Percentiles rank a stretch among this genome's conserved stretches.
Evolutionary conservation across 768 basidiomycete species (phyloP).

Genomic region (Leucocoprinus sp.): DNA sequence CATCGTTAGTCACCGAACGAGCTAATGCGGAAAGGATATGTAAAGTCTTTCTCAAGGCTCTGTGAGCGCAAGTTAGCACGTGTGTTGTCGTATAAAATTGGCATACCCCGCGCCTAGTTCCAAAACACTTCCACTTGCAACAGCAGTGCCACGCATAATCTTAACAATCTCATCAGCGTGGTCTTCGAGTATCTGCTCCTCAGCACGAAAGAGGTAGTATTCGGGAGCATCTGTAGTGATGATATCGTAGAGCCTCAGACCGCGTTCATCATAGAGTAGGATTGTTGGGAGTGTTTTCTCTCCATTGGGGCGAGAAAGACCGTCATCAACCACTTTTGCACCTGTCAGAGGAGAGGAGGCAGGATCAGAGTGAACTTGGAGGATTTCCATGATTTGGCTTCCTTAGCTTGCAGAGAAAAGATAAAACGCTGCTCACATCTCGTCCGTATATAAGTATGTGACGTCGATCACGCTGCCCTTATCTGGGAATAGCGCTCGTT

Average conservation of each 20-base stretch:
- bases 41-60: conserved; percentile 84
- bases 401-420: not conserved
- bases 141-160: conserved; percentile 49
- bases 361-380: conserved; percentile 38
- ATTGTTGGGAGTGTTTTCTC: conserved; percentile 69
- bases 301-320: conserved; percentile 45
- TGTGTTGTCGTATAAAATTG: not conserved
- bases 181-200: conserved; percentile 74
- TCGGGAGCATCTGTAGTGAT: conserved; percentile 72
- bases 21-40: conserved; percentile 71
- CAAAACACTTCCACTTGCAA: conserved; percentile 52
- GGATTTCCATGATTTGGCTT: conserved; percentile 42
- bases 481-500: too few species aligned
- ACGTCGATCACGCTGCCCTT: too few species aligned
- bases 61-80: conserved; percentile 21
- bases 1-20: conserved; percentile 32
- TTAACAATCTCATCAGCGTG: conserved; percentile 69
- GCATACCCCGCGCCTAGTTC: conserved; percentile 29
- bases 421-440: too few species aligned
- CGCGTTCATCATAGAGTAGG: conserved; percentile 80
- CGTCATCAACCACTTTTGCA: conserved; percentile 39
- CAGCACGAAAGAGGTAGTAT: conserved; percentile 88
- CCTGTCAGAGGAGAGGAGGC: conserved; percentile 25
- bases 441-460: too few species aligned
- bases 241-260: conserved; percentile 78